These are phyloP conservation scores for Leishmania aethiopica DNA, from an alignment of 208 protist genomes.

Conservation along the genomic window DNA sequence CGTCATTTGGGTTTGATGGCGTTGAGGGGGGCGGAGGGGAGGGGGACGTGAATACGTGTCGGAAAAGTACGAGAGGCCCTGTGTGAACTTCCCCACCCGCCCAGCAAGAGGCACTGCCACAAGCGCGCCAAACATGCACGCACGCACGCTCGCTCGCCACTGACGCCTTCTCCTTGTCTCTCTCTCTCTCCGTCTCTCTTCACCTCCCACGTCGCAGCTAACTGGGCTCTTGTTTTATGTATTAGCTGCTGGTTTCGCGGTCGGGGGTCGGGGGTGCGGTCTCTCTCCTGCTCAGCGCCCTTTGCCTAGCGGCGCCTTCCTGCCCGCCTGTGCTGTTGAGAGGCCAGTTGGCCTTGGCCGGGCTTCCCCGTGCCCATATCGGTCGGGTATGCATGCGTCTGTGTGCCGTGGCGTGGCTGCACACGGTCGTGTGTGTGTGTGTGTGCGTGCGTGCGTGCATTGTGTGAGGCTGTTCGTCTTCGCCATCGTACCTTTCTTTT, in stretches of 20 bases:
- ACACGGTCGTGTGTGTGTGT: background rate
- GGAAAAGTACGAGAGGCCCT: background rate
- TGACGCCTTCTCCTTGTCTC: background rate
- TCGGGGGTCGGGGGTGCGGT: background rate
- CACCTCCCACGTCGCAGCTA: constrained; percentile 1
- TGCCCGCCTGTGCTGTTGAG: background rate
- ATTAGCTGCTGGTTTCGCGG: background rate
- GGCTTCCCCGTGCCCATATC: background rate
- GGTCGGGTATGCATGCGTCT: background rate
- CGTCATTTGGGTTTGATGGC: background rate
- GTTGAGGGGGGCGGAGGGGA: background rate
- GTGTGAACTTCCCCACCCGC: background rate
- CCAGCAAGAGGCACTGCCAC: background rate
- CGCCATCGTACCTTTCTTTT: background rate
- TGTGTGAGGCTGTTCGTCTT: background rate
- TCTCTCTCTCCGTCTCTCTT: background rate
- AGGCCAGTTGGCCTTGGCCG: background rate
- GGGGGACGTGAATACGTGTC: background rate
- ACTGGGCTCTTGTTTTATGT: background rate
- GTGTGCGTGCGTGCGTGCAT: background rate
- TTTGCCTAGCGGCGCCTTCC: background rate
- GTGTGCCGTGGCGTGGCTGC: background rate
- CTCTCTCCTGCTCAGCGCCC: background rate
- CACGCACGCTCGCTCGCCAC: background rate
- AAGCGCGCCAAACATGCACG: background rate